phyloP scores from a whole-genome alignment of 257 asterid genomes.

The Thymus mandschuricus region DNA sequence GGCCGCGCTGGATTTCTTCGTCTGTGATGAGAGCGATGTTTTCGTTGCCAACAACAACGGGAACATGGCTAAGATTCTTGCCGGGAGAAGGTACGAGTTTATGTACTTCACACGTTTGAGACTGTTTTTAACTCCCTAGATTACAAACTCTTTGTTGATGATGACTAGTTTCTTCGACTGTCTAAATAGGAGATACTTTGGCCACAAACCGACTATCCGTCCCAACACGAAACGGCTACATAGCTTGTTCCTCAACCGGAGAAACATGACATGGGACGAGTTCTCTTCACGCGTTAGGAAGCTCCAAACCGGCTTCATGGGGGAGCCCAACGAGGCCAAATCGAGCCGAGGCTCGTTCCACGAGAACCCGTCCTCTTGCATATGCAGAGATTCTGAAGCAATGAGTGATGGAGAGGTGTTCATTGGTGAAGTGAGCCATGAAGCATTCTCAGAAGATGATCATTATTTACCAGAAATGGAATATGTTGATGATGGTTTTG shows the following conservation, averaged over 20 bases:
- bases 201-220: slow-evolving; percentile 73
- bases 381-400: slow-evolving; percentile 37
- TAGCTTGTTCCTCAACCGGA: slow-evolving; percentile 49
- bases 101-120: neutral
- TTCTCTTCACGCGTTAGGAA: slow-evolving; percentile 56
- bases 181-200: slow-evolving; percentile 64
- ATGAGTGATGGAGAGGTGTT: neutral
- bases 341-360: slow-evolving; percentile 63
- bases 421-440: neutral
- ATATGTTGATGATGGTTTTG: neutral
- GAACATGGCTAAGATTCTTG: slow-evolving; percentile 73
- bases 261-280: slow-evolving; percentile 59
- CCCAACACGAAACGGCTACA: slow-evolving; percentile 71
- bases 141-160: neutral
- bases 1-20: slow-evolving; percentile 77
- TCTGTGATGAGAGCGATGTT: slow-evolving; percentile 75
- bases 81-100: slow-evolving; percentile 54
- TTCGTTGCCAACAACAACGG: slow-evolving; percentile 77
- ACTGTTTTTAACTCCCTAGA: neutral
- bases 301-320: slow-evolving; percentile 70
- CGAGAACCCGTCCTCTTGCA: slow-evolving; percentile 65
- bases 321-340: slow-evolving; percentile 63
- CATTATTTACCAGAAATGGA: slow-evolving; percentile 3
- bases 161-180: neutral
- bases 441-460: neutral